A percentile compares a stretch with the other conserved stretches of the same genome.
phyloP scores from a whole-genome alignment of 208 protist genomes.

The Phytomonas sp. region DNA sequence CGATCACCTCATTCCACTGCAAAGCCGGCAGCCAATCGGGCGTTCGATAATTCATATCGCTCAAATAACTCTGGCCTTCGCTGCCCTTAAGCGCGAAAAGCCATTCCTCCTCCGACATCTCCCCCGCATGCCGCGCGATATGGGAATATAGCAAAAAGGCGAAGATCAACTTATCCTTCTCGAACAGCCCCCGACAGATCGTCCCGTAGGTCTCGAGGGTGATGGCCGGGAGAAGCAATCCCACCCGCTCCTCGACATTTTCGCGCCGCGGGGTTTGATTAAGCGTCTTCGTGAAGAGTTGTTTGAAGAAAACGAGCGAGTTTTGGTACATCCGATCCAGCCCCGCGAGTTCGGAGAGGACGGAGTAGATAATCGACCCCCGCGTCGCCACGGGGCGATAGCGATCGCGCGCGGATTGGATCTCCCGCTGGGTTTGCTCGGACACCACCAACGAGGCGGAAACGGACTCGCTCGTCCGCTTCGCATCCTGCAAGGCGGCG shows the following conservation, averaged over 20 bases:
- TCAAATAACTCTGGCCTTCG: slow-evolving; percentile 52
- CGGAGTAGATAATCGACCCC: slow-evolving; percentile 92
- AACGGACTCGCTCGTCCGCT: slow-evolving; percentile 89
- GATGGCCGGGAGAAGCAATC: slow-evolving; percentile 73
- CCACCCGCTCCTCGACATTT: slow-evolving; percentile 70
- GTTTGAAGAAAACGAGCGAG: slow-evolving; percentile 90
- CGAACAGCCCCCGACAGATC: slow-evolving; percentile 93
- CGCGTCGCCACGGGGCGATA: slow-evolving; percentile 91
- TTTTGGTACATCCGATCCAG: slow-evolving; percentile 95
- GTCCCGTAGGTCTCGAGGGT: slow-evolving; percentile 88
- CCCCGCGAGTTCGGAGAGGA: slow-evolving; percentile 83
- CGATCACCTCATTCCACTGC: slow-evolving; percentile 90
- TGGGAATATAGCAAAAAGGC: slow-evolving; percentile 91
- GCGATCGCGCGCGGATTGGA: slow-evolving; percentile 86
- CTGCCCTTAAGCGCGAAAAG: slow-evolving; percentile 85
- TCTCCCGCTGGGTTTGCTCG: slow-evolving; percentile 91
- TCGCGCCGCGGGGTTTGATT: slow-evolving; percentile 75
- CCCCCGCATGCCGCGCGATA: slow-evolving; percentile 69
- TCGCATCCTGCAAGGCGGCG: slow-evolving; percentile 90
- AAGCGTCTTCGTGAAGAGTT: slow-evolving; percentile 87
- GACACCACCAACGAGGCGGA: slow-evolving; percentile 82
- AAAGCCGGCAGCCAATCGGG: slow-evolving; percentile 83
- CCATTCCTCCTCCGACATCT: slow-evolving; percentile 76
- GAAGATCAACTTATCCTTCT: slow-evolving; percentile 94
- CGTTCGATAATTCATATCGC: slow-evolving; percentile 17